phyloP scores from a whole-genome alignment of 306 rosid genomes.

The Geum urbanum region DNA sequence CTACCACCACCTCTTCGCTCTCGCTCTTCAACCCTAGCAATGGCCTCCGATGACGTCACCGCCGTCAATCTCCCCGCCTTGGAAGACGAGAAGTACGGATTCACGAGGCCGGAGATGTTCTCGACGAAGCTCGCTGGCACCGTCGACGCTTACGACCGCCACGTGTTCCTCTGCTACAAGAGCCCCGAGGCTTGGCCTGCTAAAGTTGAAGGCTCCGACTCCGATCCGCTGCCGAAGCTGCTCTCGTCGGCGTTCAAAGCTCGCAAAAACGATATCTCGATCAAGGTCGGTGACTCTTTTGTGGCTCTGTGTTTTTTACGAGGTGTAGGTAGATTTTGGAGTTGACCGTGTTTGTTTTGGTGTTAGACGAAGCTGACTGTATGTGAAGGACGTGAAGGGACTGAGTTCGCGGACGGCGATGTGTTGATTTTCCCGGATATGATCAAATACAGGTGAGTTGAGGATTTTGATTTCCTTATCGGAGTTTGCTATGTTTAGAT shows the following conservation, averaged over 20 bases:
- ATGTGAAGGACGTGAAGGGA: conserved; percentile 61
- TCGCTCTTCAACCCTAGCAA: conserved; percentile 1
- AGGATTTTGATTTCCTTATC: neutral
- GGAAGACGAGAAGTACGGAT: conserved; percentile 60
- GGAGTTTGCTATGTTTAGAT: neutral
- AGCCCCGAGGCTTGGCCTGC: conserved; percentile 62
- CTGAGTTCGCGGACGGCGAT: conserved; percentile 60
- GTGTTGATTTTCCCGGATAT: conserved; percentile 81
- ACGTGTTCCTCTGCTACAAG: conserved; percentile 82
- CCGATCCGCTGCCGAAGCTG: conserved; percentile 63
- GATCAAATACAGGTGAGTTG: conserved; percentile 63
- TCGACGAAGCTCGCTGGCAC: conserved; percentile 59
- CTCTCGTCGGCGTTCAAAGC: conserved; percentile 45
- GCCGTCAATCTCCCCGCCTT: conserved; percentile 13
- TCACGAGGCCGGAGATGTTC: conserved; percentile 82
- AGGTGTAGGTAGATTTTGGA: neutral
- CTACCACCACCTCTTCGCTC: neutral
- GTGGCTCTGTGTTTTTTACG: neutral
- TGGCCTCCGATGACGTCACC: conserved; percentile 42
- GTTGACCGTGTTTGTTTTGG: conserved; percentile 17
- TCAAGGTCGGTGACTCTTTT: conserved; percentile 39
- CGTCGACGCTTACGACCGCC: conserved; percentile 70
- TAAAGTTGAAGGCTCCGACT: conserved; percentile 60
- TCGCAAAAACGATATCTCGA: conserved; percentile 48
- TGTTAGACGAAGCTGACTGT: conserved; percentile 70